Evolutionary conservation across 2,329 filamentous ascomycete genomes (phyloP).

Genomic region (Geosmithia morbida): DNA sequence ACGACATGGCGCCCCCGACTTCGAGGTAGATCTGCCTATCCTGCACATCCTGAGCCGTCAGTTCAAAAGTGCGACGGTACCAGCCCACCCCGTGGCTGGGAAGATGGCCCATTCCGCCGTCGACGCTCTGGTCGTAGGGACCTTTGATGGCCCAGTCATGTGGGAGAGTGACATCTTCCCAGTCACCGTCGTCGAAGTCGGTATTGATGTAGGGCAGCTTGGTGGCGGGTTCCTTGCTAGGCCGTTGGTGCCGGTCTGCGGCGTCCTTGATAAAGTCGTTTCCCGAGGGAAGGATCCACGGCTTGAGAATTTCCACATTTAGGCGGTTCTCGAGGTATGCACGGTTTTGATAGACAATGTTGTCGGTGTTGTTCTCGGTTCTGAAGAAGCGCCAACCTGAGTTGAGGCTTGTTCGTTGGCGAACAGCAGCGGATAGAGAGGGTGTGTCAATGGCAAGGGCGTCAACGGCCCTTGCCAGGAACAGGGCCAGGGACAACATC

Average conservation of each 20-base stretch:
- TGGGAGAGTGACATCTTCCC: conserved; percentile 26
- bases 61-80: conserved; percentile 26
- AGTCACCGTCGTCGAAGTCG: conserved; percentile 22
- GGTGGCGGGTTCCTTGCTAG: conserved; percentile 10
- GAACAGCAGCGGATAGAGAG: not conserved
- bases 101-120: conserved; percentile 25
- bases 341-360: conserved; percentile 11
- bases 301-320: conserved; percentile 14
- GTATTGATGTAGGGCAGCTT: conserved; percentile 15
- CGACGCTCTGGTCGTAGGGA: conserved; percentile 19
- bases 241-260: conserved; percentile 13
- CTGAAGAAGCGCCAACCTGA: conserved; percentile 21
- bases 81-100: conserved; percentile 37
- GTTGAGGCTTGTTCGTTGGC: conserved; percentile 17
- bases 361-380: conserved; percentile 19
- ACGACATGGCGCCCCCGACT: conserved; percentile 37
- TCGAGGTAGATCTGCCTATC: conserved; percentile 27
- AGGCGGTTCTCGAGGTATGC: conserved; percentile 7
- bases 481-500: not conserved
- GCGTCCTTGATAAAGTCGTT: conserved; percentile 22
- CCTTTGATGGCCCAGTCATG: conserved; percentile 35
- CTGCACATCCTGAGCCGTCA: conserved; percentile 17
- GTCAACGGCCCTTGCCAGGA: not conserved
- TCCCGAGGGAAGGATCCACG: conserved; percentile 25
- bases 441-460: not conserved